phyloP scores from a whole-genome alignment of 1,284 basidiomycete species.

The Cerrena zonata region DNA sequence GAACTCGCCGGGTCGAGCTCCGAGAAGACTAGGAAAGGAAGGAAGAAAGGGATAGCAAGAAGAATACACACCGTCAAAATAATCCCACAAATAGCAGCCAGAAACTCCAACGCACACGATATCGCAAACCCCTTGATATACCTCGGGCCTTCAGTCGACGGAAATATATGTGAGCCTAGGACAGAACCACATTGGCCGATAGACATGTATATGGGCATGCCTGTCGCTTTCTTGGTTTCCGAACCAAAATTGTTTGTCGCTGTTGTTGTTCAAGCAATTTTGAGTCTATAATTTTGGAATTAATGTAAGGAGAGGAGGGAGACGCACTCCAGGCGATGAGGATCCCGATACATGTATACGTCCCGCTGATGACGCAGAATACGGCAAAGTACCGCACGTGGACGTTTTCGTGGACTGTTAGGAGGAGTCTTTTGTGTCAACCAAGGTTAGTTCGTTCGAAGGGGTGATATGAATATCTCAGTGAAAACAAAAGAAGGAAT shows the following conservation, averaged over 20 bases:
- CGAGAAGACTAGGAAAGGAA: too few species aligned
- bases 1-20: background rate
- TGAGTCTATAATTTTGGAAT: background rate
- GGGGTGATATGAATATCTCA: background rate
- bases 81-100: constrained; percentile 50
- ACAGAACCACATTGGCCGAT: constrained; percentile 72
- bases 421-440: constrained; percentile 42
- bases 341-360: constrained; percentile 61
- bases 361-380: constrained; percentile 65
- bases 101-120: constrained; percentile 50
- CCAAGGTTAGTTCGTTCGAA: too few species aligned
- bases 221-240: constrained; percentile 71
- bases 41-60: background rate
- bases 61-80: constrained; percentile 45
- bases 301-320: background rate
- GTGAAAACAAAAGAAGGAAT: constrained; percentile 8
- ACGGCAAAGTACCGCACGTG: constrained; percentile 61
- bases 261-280: constrained; percentile 20
- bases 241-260: constrained; percentile 72
- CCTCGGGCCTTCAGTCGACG: constrained; percentile 52
- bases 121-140: constrained; percentile 66
- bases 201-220: constrained; percentile 68
- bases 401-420: constrained; percentile 39
- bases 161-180: constrained; percentile 67
- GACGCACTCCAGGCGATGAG: constrained; percentile 68